Evolutionary conservation across 352 stramenopile genomes (phyloP).

Genomic region (Globisporangium irregulare): DNA sequence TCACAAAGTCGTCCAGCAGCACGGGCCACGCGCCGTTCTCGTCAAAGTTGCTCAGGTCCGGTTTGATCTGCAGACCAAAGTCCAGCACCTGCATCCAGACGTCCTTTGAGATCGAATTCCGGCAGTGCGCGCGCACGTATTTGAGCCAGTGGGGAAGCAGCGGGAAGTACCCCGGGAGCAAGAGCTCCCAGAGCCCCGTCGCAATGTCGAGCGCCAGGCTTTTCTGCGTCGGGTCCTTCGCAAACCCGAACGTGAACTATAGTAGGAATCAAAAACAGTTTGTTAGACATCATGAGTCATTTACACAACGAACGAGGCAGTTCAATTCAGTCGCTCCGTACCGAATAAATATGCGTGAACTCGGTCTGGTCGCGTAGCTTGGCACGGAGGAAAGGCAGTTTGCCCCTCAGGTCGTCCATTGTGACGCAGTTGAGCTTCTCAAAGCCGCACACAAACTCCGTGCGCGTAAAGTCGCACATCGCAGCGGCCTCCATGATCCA

Average conservation of each 20-base stretch:
- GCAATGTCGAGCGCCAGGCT: conserved; percentile 74
- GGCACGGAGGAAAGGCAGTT: conserved; percentile 48
- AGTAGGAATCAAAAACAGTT: conserved; percentile 4
- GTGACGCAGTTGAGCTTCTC: conserved; percentile 62
- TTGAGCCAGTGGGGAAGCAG: conserved; percentile 65
- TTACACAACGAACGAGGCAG: background rate
- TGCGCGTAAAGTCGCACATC: conserved; percentile 77
- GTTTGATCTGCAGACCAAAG: conserved; percentile 70
- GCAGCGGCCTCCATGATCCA: conserved; percentile 73
- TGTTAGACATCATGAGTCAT: background rate
- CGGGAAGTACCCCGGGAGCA: conserved; percentile 64
- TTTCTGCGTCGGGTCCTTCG: conserved; percentile 83
- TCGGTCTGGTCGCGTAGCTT: conserved; percentile 45
- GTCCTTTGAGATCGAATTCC: conserved; percentile 82
- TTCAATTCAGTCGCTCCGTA: conserved; percentile 16
- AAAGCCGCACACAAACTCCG: conserved; percentile 70
- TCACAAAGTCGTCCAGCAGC: conserved; percentile 82
- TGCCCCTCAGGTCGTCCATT: conserved; percentile 47
- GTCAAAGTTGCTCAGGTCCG: conserved; percentile 82
- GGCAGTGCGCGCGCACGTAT: conserved; percentile 61
- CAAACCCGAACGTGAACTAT: conserved; percentile 81
- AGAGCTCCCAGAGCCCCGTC: conserved; percentile 64
- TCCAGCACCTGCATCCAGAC: conserved; percentile 85
- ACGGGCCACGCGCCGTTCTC: conserved; percentile 87
- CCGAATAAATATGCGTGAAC: conserved; percentile 83